Evolutionary conservation across 495 filamentous ascomycete species (phyloP).

Genomic region (Margaritispora aquatica): DNA sequence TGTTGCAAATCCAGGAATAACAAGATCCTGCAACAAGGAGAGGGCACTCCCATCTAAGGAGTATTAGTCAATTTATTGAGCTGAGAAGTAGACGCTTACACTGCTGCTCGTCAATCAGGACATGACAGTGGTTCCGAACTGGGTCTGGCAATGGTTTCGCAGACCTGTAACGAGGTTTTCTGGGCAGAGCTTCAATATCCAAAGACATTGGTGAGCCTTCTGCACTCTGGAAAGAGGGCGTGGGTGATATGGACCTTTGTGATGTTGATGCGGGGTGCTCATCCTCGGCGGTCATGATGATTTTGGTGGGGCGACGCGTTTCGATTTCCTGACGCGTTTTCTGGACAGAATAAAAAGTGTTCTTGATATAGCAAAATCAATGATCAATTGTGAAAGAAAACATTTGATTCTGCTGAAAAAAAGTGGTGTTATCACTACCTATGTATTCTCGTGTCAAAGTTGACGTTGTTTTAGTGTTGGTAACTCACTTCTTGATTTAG

Average conservation of each 20-base stretch:
- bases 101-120: slow-evolving; percentile 72
- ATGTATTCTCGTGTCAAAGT: not conserved
- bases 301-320: too few relatives aligned
- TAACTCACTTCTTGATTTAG: too few relatives aligned
- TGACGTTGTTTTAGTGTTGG: not conserved
- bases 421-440: too few relatives aligned
- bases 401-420: too few relatives aligned
- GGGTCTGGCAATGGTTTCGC: slow-evolving; percentile 32
- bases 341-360: too few relatives aligned
- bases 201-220: not conserved
- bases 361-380: too few relatives aligned
- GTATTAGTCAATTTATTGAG: slow-evolving; percentile 3
- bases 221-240: not conserved
- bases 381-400: too few relatives aligned
- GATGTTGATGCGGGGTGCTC: not conserved
- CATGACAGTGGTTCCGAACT: slow-evolving; percentile 56
- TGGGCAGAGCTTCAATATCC: not conserved
- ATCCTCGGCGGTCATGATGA: not conserved
- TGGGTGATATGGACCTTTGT: not conserved
- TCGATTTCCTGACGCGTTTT: too few relatives aligned
- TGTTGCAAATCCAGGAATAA: slow-evolving; percentile 46
- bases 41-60: slow-evolving; percentile 60
- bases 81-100: slow-evolving; percentile 46
- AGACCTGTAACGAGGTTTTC: not conserved
- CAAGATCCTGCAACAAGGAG: slow-evolving; percentile 56